Base-by-base conservation (phyloP, 129 eudicot species). In the Pittosporum tobira region DNA sequence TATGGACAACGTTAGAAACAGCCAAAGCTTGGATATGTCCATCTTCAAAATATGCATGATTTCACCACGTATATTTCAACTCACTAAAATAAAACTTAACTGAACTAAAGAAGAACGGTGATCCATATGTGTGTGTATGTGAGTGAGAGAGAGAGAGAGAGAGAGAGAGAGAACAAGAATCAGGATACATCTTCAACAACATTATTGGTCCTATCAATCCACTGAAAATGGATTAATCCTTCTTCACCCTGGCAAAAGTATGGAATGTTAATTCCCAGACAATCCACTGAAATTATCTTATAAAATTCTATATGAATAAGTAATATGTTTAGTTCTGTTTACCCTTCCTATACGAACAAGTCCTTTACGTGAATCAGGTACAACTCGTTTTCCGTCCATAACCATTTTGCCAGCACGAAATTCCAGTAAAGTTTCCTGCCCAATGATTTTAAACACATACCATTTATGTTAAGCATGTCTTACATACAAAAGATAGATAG, bases 371-470 rank as follows among this genome's bases (percentile, higher is more conserved):
- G 88, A 63, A 77, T 91, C 99, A 71, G 96, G 85, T 66, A 87
- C 57, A 29, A 86, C 99, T 45, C 78, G 81, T 53, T 67, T 84
- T 65, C 96, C 99, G 63, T 91, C 96, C 87, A 91, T 46, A 66
- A 54, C 68, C 99, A 91, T 86, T 81, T 87, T 91, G 65, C 99
- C 99, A 51, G 99, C 99, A 52, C 99, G 96, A 61, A 91, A 87
- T 66, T 83, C 90, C 72, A 91, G 66, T 64, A 91, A 48, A 56
- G 75, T 72, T 13, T 86, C 94, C 98, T 91, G 82, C 58, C 18
- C 68, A 62, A 58, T 12, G 37, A 38, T 59, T 40, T 22, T n/a
- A 26, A 42, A 42, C 12, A 21, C 2, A 20, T 14, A 52, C 36
- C n/a, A 54, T 28, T 14, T 13, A 29, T 20, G 18, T n/a, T 27